These are phyloP conservation scores for Penicillium malachiteum DNA, from an alignment of 495 filamentous ascomycete genomes.

Conservation along the genomic window DNA sequence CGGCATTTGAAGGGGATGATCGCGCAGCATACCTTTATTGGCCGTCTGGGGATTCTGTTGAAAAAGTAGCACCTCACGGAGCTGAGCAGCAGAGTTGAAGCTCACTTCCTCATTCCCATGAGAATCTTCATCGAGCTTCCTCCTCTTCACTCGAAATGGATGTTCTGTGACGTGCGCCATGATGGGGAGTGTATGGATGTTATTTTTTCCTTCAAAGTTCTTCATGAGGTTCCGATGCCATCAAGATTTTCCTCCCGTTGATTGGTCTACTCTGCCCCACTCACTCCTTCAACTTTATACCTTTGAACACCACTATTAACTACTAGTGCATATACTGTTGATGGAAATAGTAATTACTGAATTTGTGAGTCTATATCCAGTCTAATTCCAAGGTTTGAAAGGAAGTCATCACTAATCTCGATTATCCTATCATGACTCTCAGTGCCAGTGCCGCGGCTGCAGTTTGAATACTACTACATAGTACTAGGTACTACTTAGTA, in stretches of 20 bases:
- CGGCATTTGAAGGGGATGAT: not conserved
- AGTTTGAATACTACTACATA: too few relatives aligned
- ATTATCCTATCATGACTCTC: too few relatives aligned
- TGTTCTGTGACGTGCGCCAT: constrained; percentile 31
- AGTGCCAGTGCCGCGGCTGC: too few relatives aligned
- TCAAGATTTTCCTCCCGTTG: constrained; percentile 22
- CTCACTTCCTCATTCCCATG: constrained; percentile 42
- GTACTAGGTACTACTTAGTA: too few relatives aligned
- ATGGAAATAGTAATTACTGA: too few relatives aligned
- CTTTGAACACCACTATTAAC: not conserved
- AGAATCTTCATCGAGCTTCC: constrained; percentile 35
- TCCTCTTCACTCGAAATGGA: constrained; percentile 39
- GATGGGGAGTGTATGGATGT: constrained; percentile 11
- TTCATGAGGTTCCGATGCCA: constrained; percentile 26
- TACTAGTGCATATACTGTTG: too few relatives aligned
- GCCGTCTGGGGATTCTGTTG: constrained; percentile 59
- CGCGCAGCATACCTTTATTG: constrained; percentile 58
- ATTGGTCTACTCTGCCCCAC: constrained; percentile 22
- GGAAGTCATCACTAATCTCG: too few relatives aligned
- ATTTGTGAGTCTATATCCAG: too few relatives aligned
- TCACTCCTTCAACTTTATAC: constrained; percentile 2
- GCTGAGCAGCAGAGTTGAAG: constrained; percentile 53
- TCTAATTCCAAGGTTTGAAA: too few relatives aligned
- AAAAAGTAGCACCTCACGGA: constrained; percentile 64
- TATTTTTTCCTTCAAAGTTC: constrained; percentile 23